phyloP scores from a whole-genome alignment of 1,139 yeast genomes.

The Debaryomycetaceae sp. region DNA sequence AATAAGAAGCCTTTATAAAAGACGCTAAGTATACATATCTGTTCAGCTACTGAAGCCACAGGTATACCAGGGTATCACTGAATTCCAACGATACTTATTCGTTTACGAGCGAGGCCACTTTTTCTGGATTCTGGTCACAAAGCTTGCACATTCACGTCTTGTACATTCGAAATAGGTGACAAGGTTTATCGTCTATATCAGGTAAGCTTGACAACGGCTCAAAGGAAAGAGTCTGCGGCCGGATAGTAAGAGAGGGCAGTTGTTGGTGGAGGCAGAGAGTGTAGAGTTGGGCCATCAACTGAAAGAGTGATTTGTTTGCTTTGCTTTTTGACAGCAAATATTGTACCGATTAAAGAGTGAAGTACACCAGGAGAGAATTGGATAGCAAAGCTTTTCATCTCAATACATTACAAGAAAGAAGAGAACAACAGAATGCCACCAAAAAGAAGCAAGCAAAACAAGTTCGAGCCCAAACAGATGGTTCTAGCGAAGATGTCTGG shows the following conservation, averaged over 20 bases:
- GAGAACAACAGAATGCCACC: slow-evolving; percentile 21
- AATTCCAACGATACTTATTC: background rate
- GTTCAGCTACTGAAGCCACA: background rate
- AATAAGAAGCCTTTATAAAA: background rate
- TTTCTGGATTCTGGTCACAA: too few species aligned
- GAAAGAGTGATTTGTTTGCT: background rate
- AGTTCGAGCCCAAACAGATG: slow-evolving; percentile 31
- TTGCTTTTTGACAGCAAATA: background rate
- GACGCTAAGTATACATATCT: background rate
- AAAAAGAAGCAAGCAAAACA: slow-evolving; percentile 14
- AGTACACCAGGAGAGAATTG: too few species aligned
- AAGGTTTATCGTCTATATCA: background rate
- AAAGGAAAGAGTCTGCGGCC: too few species aligned
- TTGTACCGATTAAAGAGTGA: background rate
- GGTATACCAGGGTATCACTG: background rate
- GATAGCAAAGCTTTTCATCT: too few species aligned
- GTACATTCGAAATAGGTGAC: background rate
- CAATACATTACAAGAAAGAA: too few species aligned
- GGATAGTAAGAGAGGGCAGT: background rate
- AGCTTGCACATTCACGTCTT: background rate
- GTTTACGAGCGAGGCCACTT: background rate
- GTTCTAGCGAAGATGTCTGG: slow-evolving; percentile 49
- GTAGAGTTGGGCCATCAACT: background rate
- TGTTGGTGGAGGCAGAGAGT: background rate
- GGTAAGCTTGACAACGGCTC: too few species aligned